These are phyloP conservation scores for Forsythia viridissima DNA, from an alignment of 257 asterid genomes.

Conservation along the genomic window DNA sequence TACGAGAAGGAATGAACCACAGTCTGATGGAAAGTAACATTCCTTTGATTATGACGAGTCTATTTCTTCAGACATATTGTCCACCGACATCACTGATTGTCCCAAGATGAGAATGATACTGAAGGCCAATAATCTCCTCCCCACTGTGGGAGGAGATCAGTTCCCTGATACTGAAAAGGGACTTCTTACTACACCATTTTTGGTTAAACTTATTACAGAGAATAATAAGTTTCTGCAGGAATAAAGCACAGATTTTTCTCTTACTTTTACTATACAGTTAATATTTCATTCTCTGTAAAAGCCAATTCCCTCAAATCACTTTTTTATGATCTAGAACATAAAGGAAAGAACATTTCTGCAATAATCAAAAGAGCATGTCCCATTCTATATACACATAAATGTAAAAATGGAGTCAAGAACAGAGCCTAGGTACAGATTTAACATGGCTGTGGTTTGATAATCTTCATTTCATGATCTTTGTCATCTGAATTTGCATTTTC, in stretches of 20 bases:
- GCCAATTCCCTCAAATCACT: not conserved
- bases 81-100: conserved; percentile 27
- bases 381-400: conserved; percentile 39
- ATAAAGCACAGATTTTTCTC: conserved; percentile 3
- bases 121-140: too few relatives aligned
- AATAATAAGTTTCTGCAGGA: conserved; percentile 33
- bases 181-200: conserved; percentile 22
- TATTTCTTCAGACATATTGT: conserved; percentile 18
- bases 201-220: conserved; percentile 26
- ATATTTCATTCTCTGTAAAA: conserved; percentile 31
- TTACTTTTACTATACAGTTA: conserved; percentile 20
- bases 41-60: not conserved
- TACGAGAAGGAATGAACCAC: too few relatives aligned
- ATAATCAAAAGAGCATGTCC: not conserved
- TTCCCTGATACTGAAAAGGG: conserved; percentile 35
- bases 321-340: conserved; percentile 13
- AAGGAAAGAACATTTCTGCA: not conserved
- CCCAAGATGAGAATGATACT: conserved; percentile 34
- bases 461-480: conserved; percentile 70
- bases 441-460: conserved; percentile 43
- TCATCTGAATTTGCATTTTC: conserved; percentile 76
- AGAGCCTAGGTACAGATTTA: conserved; percentile 65
- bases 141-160: too few relatives aligned
- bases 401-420: conserved; percentile 32
- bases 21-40: not conserved